phyloP scores from a whole-genome alignment of 306 rosid genomes.

The Quercus rubra region DNA sequence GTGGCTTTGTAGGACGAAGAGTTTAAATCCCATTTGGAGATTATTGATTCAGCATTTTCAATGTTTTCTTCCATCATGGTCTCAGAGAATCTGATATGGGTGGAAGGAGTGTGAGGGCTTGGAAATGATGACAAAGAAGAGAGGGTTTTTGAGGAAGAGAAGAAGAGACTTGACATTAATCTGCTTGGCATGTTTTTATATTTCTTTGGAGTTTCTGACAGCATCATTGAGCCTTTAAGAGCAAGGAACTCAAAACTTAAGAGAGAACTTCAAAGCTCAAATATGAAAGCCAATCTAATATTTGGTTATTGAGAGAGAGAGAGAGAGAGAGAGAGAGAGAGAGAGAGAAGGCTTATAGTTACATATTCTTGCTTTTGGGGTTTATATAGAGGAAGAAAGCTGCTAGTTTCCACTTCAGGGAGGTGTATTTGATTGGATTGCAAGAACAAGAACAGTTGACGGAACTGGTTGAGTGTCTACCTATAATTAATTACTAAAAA shows the following conservation, averaged over 20 bases:
- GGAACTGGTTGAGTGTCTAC: not conserved
- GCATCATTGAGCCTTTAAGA: conserved; percentile 2
- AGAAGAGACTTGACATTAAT: conserved; percentile 21
- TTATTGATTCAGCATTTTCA: conserved; percentile 25
- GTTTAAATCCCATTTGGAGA: conserved; percentile 43
- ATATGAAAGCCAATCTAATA: not conserved
- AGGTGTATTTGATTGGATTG: not conserved
- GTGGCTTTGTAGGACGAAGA: conserved; percentile 30
- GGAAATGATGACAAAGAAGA: conserved; percentile 20
- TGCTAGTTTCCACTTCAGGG: conserved; percentile 2
- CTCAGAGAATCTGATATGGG: not conserved
- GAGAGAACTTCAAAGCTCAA: not conserved
- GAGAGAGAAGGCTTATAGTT: not conserved
- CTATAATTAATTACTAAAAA: not conserved
- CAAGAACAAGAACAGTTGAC: conserved; percentile 14
- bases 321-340: not conserved
- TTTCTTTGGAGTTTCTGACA: conserved; percentile 18
- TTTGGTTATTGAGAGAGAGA: not conserved
- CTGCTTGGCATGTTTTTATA: conserved; percentile 15
- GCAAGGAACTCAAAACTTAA: not conserved
- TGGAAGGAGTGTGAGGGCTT: not conserved
- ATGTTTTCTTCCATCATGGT: conserved; percentile 37
- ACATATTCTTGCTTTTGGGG: not conserved
- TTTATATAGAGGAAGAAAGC: conserved; percentile 16
- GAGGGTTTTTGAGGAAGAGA: conserved; percentile 23